Percentiles rank a stretch among this genome's conserved stretches.
phyloP scores from a whole-genome alignment of 1,284 basidiomycete genomes.

The Irpex sp. region DNA sequence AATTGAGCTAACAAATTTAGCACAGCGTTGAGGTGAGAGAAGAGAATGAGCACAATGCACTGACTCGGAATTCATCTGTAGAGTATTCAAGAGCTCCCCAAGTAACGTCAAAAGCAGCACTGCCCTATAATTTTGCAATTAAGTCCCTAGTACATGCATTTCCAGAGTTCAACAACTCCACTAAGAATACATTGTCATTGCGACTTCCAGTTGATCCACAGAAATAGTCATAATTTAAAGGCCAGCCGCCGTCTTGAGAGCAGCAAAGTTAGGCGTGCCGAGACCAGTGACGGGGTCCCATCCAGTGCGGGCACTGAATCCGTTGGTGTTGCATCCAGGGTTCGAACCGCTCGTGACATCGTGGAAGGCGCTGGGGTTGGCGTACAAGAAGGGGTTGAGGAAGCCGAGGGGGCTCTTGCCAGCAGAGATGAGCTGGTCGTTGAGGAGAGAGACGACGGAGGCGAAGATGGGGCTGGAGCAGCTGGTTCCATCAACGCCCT shows the following conservation, averaged over 20 bases:
- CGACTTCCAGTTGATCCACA: background rate
- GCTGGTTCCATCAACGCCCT: constrained; percentile 40
- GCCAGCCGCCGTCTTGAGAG: constrained; percentile 11
- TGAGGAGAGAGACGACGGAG: constrained; percentile 54
- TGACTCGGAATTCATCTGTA: too few relatives aligned
- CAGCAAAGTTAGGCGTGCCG: constrained; percentile 25
- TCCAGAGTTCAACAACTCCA: background rate
- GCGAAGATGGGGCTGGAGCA: constrained; percentile 37
- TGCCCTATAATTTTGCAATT: background rate
- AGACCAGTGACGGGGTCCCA: constrained; percentile 50
- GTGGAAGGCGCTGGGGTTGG: constrained; percentile 19
- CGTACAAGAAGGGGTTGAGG: constrained; percentile 57
- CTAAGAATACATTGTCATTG: background rate
- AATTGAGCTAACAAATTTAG: too few relatives aligned
- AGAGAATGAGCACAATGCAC: too few relatives aligned
- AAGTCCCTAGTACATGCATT: background rate
- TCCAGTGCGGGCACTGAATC: constrained; percentile 44
- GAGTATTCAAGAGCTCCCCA: too few relatives aligned
- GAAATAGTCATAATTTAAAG: background rate
- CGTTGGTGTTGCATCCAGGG: constrained; percentile 20
- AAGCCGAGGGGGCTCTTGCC: constrained; percentile 49
- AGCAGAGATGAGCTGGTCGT: constrained; percentile 48
- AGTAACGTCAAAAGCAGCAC: background rate
- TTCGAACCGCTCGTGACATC: constrained; percentile 31
- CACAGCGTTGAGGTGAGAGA: too few relatives aligned